Conservation (phyloP, 495 filamentous ascomycete genomes). For the Letharia columbiana region DNA sequence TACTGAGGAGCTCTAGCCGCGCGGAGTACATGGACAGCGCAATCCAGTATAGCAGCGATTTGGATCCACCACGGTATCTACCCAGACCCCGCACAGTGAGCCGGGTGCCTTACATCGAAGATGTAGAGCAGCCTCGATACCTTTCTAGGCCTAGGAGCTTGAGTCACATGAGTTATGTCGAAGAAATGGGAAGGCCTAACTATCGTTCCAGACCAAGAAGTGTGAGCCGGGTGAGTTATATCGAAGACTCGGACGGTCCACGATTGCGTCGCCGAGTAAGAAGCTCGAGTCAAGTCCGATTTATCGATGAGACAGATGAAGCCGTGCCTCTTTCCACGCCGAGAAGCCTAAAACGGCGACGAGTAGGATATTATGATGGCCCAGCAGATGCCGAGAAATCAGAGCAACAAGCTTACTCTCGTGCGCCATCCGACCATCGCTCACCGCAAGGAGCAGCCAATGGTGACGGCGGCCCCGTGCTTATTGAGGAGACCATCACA, state of each 20-base stretch:
- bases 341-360: conserved; percentile 8
- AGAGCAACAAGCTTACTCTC: background rate
- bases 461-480: background rate
- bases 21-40: conserved; percentile 2
- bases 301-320: conserved; percentile 19
- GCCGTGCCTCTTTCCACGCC: conserved; percentile 4
- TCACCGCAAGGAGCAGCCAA: background rate
- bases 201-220: conserved; percentile 8
- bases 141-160: conserved; percentile 2
- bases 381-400: conserved; percentile 11
- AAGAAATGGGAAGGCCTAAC: conserved; percentile 10
- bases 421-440: background rate
- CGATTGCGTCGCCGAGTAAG: background rate
- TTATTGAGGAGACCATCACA: background rate
- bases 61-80: background rate
- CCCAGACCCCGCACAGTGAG: background rate
- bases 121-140: background rate
- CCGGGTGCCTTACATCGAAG: background rate
- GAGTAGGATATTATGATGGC: conserved; percentile 17
- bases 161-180: conserved; percentile 17
- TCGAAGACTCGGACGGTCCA: conserved; percentile 5
- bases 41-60: conserved; percentile 10
- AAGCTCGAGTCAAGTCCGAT: conserved; percentile 13
- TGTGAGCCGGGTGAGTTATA: conserved; percentile 7
- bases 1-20: conserved; percentile 16